These are phyloP conservation scores for Starmera amethionina DNA, from an alignment of 805 yeast species.

Conservation along the genomic window DNA sequence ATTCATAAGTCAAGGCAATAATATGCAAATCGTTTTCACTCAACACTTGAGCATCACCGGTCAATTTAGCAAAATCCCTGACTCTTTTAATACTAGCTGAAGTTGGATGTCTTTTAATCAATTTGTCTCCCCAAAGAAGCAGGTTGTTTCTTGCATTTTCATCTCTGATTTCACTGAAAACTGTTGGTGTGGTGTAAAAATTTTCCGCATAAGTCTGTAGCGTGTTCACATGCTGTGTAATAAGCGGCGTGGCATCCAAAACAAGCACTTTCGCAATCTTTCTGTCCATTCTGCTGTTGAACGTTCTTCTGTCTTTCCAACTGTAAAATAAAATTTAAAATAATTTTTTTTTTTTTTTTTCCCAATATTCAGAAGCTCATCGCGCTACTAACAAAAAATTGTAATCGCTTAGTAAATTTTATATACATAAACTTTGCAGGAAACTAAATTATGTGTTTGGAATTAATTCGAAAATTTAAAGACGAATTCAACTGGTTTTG, in stretches of 20 bases:
- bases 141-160: constrained; percentile 74
- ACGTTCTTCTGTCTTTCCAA: too few species aligned
- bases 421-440: too few species aligned
- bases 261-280: constrained; percentile 33
- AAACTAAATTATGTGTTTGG: too few species aligned
- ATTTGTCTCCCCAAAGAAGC: constrained; percentile 66
- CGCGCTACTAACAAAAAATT: too few species aligned
- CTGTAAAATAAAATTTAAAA: too few species aligned
- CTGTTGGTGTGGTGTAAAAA: constrained; percentile 92
- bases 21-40: constrained; percentile 89
- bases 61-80: constrained; percentile 64
- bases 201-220: constrained; percentile 58
- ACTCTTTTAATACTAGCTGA: constrained; percentile 55
- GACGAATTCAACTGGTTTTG: too few species aligned
- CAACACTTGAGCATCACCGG: constrained; percentile 87
- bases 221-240: constrained; percentile 72
- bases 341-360: too few species aligned
- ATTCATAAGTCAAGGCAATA: constrained; percentile 82
- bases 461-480: too few species aligned
- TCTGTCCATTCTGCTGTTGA: too few species aligned
- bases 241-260: constrained; percentile 91
- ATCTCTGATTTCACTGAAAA: constrained; percentile 76
- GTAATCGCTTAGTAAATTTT: too few species aligned
- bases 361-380: too few species aligned
- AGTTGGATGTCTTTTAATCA: constrained; percentile 71